Evolutionary conservation across 1,284 basidiomycete genomes (phyloP).

Genomic region (Takashimella koratensis): DNA sequence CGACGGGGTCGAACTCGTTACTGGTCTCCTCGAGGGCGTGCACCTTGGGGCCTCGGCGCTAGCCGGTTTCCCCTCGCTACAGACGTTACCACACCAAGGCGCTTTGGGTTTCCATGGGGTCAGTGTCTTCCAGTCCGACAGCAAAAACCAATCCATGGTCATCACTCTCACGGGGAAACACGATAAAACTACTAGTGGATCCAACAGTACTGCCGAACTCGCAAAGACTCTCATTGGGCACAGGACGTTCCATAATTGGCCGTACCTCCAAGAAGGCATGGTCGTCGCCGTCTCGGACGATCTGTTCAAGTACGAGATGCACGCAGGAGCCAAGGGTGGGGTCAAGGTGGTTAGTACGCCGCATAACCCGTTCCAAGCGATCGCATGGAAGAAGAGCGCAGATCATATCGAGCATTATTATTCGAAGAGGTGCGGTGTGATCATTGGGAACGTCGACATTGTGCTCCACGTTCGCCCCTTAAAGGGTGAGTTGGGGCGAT

Average conservation of each 20-base stretch:
- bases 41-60: constrained; percentile 79
- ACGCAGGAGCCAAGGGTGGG: constrained; percentile 57
- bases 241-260: constrained; percentile 83
- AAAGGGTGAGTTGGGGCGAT: constrained; percentile 60
- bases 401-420: constrained; percentile 79
- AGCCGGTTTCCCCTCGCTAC: constrained; percentile 92
- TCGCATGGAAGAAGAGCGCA: constrained; percentile 70
- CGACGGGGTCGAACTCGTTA: constrained; percentile 77
- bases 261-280: constrained; percentile 87
- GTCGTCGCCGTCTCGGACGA: constrained; percentile 84
- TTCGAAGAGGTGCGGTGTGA: constrained; percentile 83
- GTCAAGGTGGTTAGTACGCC: constrained; percentile 64
- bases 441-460: constrained; percentile 75
- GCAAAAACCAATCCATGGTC: constrained; percentile 87
- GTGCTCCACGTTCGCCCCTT: constrained; percentile 78
- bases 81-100: constrained; percentile 79
- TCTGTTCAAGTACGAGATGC: constrained; percentile 76
- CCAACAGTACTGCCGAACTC: constrained; percentile 62
- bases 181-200: constrained; percentile 52
- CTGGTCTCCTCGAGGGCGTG: constrained; percentile 85
- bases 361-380: constrained; percentile 62
- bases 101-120: constrained; percentile 80
- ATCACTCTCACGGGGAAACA: constrained; percentile 75
- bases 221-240: constrained; percentile 72
- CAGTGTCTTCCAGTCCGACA: constrained; percentile 89